Evolutionary conservation across 1,284 basidiomycete species (phyloP), one percentile per base, ranked within the genome.

Genomic region (Athelia psychrophila): DNA sequence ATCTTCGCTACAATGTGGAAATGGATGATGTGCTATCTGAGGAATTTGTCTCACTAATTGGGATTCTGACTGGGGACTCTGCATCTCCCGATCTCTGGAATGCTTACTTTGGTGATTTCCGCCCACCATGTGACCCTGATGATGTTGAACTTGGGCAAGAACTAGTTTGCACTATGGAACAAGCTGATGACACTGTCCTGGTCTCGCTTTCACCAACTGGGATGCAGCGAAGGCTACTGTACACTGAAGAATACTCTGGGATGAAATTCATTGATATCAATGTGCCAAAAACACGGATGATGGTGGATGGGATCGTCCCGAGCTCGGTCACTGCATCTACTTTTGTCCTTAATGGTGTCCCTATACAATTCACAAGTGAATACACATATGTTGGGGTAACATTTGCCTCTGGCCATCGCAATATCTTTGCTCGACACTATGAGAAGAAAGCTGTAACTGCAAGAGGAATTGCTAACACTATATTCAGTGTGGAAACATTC

Each of bases 361-460:
- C 33, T 35, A 18, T 35, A 12, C 12, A 35, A 18, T 18, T 35
- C 33, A 18, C 18, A 12, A 18, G 18, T 18, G 12, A 18, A 12
- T 57, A 48, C 44, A 54, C 48, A 23, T 56, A 54, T 44, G 52
- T 56, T 24, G 56, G 51, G 0, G 44, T 54, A 1, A 32, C 24
- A 2, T 53, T 57, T 24, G 50, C 42, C 51, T 52, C 16, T 54
- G 52, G n/a, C n/a, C 30, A 3, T 12, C 4, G 3, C 47, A 48
- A n/a, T n/a, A n/a, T n/a, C n/a, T n/a, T n/a, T n/a, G n/a, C n/a
- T n/a, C n/a, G n/a, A n/a, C n/a, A n/a, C 44, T 56, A 56, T 32
- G 10, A 5, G 6, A 30, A 19, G 6, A 54, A 52, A 32, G 47
- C 50, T 32, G 12, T 18, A 35, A 35, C 12, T 12, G 33, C 33